Evolutionary conservation across 192 early-diverging fungal species (phyloP), one percentile per base, ranked within the genome.

Genomic region (Allomyces javanicus): DNA sequence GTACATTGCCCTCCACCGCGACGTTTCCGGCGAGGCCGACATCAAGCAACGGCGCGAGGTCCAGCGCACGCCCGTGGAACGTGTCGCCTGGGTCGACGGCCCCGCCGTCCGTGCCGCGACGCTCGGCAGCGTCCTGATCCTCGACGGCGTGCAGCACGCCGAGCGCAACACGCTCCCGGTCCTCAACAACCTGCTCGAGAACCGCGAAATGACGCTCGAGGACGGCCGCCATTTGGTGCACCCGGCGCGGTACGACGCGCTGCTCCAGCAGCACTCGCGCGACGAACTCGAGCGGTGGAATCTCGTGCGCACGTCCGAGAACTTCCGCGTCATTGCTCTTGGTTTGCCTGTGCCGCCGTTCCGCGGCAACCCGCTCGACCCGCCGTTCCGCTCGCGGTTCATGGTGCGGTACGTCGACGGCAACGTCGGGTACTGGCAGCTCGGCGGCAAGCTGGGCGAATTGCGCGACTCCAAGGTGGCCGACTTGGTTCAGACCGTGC

Each of bases 101-200:
- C 73, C 85, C 64, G 75, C 74, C 71, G 76, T 87, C 24, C 63
- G 83, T 55, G 75, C 82, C 25, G 81, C 84, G 27, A 89, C 77
- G 63, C 77, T 84, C 66, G 85, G 74, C 33, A 69, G 73, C 62
- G 78, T 85, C 65, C 62, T 85, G 40, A 78, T 85, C 10, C 71
- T 85, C 64, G 83, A 85, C 67, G 83, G 83, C 33, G 82, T 88
- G 69, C 82, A 89, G 71, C 90, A 90, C 65, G 88, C 89, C 0
- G 89, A 92, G 63, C 78, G 89, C 23, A 92, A 92, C 71, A 88
- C 90, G 2, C 69, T 92, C 25, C 89, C 89, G 4, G 83, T 92
- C 27, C 73, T 92, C 61, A 92, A 92, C 70, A 92, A 92, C 71
- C 70, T 92, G 71, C 68, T 92, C 44, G 89, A 92, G 69, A 92